A percentile compares a stretch with the other conserved stretches of the same genome.
Evolutionary conservation across 2,329 filamentous ascomycete genomes (phyloP).

Genomic region (Aspergillus fumigatus): DNA sequence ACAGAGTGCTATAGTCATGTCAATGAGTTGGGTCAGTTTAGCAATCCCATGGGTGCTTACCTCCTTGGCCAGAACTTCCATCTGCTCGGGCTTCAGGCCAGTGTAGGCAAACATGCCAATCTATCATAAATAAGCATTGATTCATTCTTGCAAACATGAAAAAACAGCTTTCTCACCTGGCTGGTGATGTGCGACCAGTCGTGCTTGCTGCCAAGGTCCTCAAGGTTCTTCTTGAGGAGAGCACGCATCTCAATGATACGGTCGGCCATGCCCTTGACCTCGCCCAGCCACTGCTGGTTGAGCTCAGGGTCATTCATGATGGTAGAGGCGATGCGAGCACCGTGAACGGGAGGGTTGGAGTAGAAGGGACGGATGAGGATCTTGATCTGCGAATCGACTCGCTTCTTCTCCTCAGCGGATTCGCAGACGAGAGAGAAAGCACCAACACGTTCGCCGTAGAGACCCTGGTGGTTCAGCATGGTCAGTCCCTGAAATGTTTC

Average conservation of each 20-base stretch:
- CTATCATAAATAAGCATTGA: constrained; percentile 30
- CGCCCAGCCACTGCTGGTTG: constrained; percentile 89
- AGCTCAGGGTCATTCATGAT: constrained; percentile 82
- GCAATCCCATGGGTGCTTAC: constrained; percentile 34
- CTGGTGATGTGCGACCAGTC: constrained; percentile 99
- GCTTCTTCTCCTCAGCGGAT: constrained; percentile 85
- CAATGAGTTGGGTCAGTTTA: constrained; percentile 5
- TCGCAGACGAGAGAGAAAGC: constrained; percentile 90
- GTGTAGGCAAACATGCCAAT: constrained; percentile 99
- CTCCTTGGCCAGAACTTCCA: constrained; percentile 87
- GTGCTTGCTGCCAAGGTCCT: constrained; percentile 90
- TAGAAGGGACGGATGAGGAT: constrained; percentile 95
- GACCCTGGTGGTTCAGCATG: constrained; percentile 55
- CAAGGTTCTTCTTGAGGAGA: constrained; percentile 88
- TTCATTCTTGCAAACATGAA: neutral
- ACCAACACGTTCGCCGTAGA: constrained; percentile 96
- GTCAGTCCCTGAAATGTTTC: neutral
- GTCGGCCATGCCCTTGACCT: constrained; percentile 98
- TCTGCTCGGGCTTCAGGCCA: constrained; percentile 82
- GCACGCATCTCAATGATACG: constrained; percentile 98
- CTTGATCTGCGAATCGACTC: constrained; percentile 96
- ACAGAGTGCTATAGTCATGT: constrained; percentile 67
- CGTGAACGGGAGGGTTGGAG: constrained; percentile 97
- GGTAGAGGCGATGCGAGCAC: constrained; percentile 85
- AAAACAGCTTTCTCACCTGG: constrained; percentile 48